Evolutionary conservation across 345 rosid genomes (phyloP), one percentile per base, ranked within the genome.

Genomic region (Brassica nigra): DNA sequence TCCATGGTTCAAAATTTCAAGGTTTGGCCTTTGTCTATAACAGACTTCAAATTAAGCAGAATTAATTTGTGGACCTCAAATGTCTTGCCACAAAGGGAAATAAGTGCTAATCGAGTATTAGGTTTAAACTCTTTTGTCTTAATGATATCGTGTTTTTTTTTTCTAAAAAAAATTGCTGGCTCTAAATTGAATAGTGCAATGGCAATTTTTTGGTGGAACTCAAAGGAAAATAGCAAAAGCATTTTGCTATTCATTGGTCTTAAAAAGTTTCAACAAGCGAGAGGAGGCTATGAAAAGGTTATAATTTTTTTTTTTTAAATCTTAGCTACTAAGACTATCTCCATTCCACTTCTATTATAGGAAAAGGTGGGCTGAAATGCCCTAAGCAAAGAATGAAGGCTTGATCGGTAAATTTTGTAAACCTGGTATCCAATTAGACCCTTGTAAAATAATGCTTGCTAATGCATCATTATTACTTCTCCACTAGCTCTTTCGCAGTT

Each of bases 381-480:
- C 27, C 27, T 23, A 23, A 23, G 27, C 27, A 23, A 23, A 23
- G 27, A 23, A 23, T 23, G 27, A 23, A 23, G 27, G 27, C 27
- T 23, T 39, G 47, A 39, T 39, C 10, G 47, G 54, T 47, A 54
- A 54, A 54, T 10, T 58, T 28, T 12, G 2, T 29, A 4, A 62
- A 52, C 6, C 58, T 52, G 3, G 6, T 52, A 52, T 31, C 4
- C 6, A 20, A 5, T 7, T 14, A 20, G 62, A 58, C 7, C 8
- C 20, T 76, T 28, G 44, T 66, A 42, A 36, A 65, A 14, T 28
- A 30, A 57, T 59, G 34, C 20, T 15, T 66, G 12, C 42, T 39
- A 28, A 15, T 75, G 6, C 28, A 71, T 62, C 31, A 54, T 71
- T 29, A 71, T 71, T 27, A 65, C 68, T 54, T 54, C n/a, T 30